A percentile compares a stretch with the other conserved stretches of the same genome.
Conservation (phyloP, 177 flowering plant species). For the Vitis hybrid region DNA sequence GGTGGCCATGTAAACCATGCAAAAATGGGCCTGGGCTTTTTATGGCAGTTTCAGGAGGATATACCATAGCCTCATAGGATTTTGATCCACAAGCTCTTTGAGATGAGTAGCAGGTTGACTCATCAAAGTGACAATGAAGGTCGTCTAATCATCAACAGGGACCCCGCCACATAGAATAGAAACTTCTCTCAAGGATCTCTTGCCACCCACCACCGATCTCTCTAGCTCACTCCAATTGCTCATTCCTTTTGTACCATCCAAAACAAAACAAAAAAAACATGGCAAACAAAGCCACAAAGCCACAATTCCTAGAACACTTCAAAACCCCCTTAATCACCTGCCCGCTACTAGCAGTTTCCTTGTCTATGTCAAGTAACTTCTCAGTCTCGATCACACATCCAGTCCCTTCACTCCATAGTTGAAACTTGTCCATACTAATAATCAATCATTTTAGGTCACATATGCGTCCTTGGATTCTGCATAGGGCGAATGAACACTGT, state of each 20-base stretch:
- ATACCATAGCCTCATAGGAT: no score
- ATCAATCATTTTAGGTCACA: conserved; percentile 5
- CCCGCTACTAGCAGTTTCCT: not conserved
- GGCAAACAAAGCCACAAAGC: not conserved
- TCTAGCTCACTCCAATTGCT: not conserved
- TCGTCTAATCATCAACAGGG: no score
- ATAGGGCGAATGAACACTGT: conserved; percentile 42
- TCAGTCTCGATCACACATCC: not conserved
- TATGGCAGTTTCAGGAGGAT: no score
- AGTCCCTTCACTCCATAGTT: not conserved
- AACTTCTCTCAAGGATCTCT: no score
- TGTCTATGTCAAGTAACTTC: not conserved
- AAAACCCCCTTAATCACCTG: not conserved
- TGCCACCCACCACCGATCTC: not conserved
- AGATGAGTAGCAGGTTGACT: no score
- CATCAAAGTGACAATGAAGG: no score
- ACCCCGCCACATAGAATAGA: no score
- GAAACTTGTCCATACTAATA: not conserved
- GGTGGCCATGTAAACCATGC: no score
- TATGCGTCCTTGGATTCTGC: conserved; percentile 22
- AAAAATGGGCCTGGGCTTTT: no score
- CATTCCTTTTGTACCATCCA: conserved; percentile 4
- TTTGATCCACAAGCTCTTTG: no score
- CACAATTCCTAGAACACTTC: not conserved
- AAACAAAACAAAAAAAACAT: not conserved